Percentiles rank a stretch among this genome's conserved stretches.
Evolutionary conservation across 2,329 filamentous ascomycete genomes (phyloP).

Genomic region (Aspergillus niger): DNA sequence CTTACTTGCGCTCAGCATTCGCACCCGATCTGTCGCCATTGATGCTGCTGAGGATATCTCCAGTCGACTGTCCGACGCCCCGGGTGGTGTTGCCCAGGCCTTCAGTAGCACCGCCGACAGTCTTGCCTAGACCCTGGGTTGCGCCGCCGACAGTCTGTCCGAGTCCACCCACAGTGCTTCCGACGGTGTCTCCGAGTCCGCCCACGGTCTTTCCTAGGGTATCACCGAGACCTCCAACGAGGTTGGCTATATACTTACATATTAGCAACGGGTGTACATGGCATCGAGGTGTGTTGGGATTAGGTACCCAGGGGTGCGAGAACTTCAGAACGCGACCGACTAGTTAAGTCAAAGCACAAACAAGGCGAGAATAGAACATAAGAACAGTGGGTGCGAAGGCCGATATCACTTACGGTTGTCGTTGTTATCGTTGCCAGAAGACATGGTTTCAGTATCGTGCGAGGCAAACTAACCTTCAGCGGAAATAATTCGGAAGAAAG

Average conservation of each 20-base stretch:
- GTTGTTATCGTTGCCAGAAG: constrained; percentile 5
- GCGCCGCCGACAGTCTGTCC: constrained; percentile 36
- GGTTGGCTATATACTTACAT: constrained; percentile 8
- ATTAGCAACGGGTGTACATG: not conserved
- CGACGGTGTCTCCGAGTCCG: constrained; percentile 28
- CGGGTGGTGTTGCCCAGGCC: constrained; percentile 34
- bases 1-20: not conserved
- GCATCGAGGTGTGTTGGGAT: not conserved
- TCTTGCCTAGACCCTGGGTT: constrained; percentile 34
- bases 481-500: not conserved
- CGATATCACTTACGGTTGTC: constrained; percentile 7
- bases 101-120: constrained; percentile 38
- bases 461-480: not conserved
- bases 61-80: constrained; percentile 21
- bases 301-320: not conserved
- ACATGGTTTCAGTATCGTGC: not conserved
- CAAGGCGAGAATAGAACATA: not conserved
- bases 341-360: not conserved
- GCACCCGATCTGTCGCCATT: constrained; percentile 2
- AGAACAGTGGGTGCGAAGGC: not conserved
- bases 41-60: constrained; percentile 12
- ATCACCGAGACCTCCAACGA: constrained; percentile 4
- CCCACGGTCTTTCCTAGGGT: constrained; percentile 17
- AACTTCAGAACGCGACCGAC: not conserved
- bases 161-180: constrained; percentile 11